Evolutionary conservation across 306 rosid species (phyloP).

Genomic region (Fagus crenata): DNA sequence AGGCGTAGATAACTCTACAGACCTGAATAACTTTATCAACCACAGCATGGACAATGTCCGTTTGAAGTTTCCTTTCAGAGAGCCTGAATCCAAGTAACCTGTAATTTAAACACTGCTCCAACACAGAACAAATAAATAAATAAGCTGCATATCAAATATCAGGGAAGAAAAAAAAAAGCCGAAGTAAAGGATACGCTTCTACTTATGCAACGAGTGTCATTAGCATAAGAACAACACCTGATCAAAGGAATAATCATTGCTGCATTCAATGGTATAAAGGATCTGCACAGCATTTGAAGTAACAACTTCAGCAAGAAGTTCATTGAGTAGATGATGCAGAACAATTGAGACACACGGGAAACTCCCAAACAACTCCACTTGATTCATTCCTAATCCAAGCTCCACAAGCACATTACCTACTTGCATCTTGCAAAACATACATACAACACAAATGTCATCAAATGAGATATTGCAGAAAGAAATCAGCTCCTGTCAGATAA

Average conservation of each 20-base stretch:
- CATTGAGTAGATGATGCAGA: constrained; percentile 88
- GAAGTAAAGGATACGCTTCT: constrained; percentile 14
- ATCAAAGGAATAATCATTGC: constrained; percentile 65
- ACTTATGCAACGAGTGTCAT: constrained; percentile 18
- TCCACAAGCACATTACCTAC: constrained; percentile 54
- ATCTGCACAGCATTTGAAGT: constrained; percentile 54
- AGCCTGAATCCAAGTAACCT: constrained; percentile 92
- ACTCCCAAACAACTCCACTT: constrained; percentile 46
- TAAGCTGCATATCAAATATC: constrained; percentile 23
- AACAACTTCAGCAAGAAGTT: constrained; percentile 71
- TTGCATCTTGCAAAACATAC: constrained; percentile 45
- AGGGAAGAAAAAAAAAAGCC: constrained; percentile 15
- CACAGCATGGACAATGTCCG: constrained; percentile 49
- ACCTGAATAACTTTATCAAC: constrained; percentile 72
- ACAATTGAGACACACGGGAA: constrained; percentile 62
- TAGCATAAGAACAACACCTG: constrained; percentile 58
- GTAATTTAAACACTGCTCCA: constrained; percentile 76
- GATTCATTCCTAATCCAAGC: constrained; percentile 68
- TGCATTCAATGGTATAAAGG: constrained; percentile 69
- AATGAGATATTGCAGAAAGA: constrained; percentile 7
- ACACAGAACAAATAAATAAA: constrained; percentile 29
- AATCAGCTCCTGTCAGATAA: background rate
- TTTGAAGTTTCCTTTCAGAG: constrained; percentile 52
- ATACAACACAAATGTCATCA: constrained; percentile 18
- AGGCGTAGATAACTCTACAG: constrained; percentile 26